phyloP scores from a whole-genome alignment of 371 early-diverging fungal genomes.

The Mortierella sp. region DNA sequence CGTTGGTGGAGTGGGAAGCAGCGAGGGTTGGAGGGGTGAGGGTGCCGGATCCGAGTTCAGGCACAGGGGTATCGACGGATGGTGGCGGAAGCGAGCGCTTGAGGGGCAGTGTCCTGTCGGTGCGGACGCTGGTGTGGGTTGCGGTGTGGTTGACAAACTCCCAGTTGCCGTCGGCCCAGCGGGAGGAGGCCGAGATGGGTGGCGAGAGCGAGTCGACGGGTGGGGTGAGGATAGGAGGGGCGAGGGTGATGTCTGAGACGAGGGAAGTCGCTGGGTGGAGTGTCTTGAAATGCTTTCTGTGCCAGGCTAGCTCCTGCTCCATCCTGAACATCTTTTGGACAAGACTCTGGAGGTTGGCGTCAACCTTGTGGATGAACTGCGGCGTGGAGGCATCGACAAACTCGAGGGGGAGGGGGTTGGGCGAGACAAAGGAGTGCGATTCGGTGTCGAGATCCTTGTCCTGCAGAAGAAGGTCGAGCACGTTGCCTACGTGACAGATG shows the following conservation, averaged over 20 bases:
- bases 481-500: conserved; percentile 9
- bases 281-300: conserved; percentile 10
- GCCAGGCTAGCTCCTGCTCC: conserved; percentile 41
- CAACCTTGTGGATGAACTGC: conserved; percentile 32
- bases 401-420: conserved; percentile 1
- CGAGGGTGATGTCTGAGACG: conserved; percentile 11
- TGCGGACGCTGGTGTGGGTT: conserved; percentile 4
- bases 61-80: conserved; percentile 14
- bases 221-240: conserved; percentile 49
- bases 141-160: conserved; percentile 3
- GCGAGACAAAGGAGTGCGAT: conserved; percentile 22
- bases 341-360: conserved; percentile 31
- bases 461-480: conserved; percentile 21
- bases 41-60: conserved; percentile 7
- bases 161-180: conserved; percentile 31
- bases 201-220: conserved; percentile 52
- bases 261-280: neutral
- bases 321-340: conserved; percentile 42
- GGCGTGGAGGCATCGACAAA: conserved; percentile 21
- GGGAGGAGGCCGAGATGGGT: conserved; percentile 26
- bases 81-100: conserved; percentile 5
- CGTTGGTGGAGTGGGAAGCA: conserved; percentile 27
- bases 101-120: neutral
- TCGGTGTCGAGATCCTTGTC: conserved; percentile 33
- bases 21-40: neutral